Evolutionary conservation across 2,329 filamentous ascomycete genomes (phyloP), one percentile per base, ranked within the genome.

Genomic region (Xylariaceae sp.): DNA sequence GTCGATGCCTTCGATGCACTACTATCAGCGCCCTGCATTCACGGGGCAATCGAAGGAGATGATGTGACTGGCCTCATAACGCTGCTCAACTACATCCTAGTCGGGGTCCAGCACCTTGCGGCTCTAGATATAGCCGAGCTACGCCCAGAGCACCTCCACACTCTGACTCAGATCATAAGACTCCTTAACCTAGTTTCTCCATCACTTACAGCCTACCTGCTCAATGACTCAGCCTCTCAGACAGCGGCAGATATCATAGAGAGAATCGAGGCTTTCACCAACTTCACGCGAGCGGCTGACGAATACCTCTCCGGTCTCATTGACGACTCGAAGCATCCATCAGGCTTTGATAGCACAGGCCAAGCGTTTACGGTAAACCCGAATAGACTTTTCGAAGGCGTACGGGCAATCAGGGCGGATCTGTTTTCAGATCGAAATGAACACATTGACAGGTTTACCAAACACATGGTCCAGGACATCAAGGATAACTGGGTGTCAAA

Each of bases 381-480:
- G 16, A 41, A 19, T 20, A 58, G 51, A 29, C 62, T 72, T 9
- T 67, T 72, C 16, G 56, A 60, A 41, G 66, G 62, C 5, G 40
- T 68, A 2, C 42, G 49, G 2, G 50, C 44, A 18, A 32, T 50
- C 3, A 48, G 23, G 7, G 29, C 21, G 9, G 55, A 54, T 40
- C 43, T 45, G 26, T 32, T 43, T 50, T 49, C 47, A 29, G 59
- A 52, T 50, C 58, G 29, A 56, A 60, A 73, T 29, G 54, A 71
- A 2, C 68, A 77, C 21, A 65, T 77, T 7, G 64, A 69, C 26
- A 72, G 59, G 42, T 82, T 83, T 52, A 68, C 70, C 6, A 70
- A 72, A 16, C 74, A 74, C 47, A 78, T 83, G 40, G 52, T 74
- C 4, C 70, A 73, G 7, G 80, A 83, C 42, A 74, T 82, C 10